Evolutionary conservation across 2,329 filamentous ascomycete species (phyloP), one percentile per base, ranked within the genome.

Genomic region (Stagonosporopsis tanaceti): DNA sequence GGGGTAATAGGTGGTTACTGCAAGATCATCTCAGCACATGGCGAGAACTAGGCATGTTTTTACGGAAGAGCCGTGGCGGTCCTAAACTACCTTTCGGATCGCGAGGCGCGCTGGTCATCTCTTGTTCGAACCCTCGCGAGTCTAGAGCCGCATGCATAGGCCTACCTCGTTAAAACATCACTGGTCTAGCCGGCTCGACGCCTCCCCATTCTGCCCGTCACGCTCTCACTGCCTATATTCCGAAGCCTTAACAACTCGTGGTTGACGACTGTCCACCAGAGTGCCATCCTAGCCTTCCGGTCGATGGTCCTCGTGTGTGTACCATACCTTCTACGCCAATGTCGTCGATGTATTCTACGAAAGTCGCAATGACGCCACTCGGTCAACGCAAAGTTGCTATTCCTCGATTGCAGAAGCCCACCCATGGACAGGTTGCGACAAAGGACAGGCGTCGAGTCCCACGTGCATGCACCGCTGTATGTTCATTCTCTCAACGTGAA

Each of bases 381-480:
- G 53, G 40, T 9, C 61, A 63, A 50, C 57, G 61, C 4, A 74
- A 74, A 54, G 64, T 75, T 15, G 69, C 71, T 2, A 75, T 75
- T 41, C 72, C 72, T 48, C 71, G 71, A 38, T 59, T 75, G 38
- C 70, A 64, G 37, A 62, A 62, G 41, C 44, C 56, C 12, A 57
- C 47, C 34, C 61, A 52, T 28, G 53, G 47, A 32, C 57, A 58
- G 17, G 54, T 12, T 32, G 44, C 57, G n/a, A 46, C 47, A 24
- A 70, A 64, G 41, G 69, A 72, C 24, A 62, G 64, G 39, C 63
- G 65, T 27, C 58, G 69, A 50, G 70, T 73, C 14, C 51, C 65
- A 35, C 64, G 70, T 34, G 70, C 70, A 47, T 73, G 70, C 55
- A 72, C 68, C 20, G 69, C 70, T 40, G 65, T 68, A 56, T 61